phyloP scores from a whole-genome alignment of 257 asterid genomes.

The Przewalskia tangutica region DNA sequence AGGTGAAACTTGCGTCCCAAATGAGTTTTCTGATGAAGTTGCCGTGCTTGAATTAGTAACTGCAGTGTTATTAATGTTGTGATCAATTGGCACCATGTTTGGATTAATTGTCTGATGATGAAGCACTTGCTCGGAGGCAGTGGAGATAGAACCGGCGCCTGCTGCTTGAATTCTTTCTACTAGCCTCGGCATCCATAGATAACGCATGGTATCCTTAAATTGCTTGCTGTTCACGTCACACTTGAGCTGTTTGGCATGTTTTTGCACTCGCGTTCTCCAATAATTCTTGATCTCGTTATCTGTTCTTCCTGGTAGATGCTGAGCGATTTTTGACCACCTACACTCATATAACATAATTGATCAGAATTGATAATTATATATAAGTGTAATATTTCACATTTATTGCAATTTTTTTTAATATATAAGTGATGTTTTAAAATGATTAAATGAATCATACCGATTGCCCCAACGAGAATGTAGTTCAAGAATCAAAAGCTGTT shows the following conservation, averaged over 20 bases:
- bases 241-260: constrained; percentile 87
- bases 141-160: not conserved
- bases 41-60: constrained; percentile 33
- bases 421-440: too few relatives aligned
- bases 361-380: not conserved
- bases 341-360: not conserved
- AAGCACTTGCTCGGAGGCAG: constrained; percentile 2
- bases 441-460: constrained; percentile 24
- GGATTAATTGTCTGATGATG: constrained; percentile 4
- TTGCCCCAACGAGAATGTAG: constrained; percentile 97
- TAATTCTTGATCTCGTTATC: constrained; percentile 66
- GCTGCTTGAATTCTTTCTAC: constrained; percentile 77
- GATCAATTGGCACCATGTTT: not conserved
- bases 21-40: constrained; percentile 54
- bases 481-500: constrained; percentile 77
- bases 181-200: constrained; percentile 75
- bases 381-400: too few relatives aligned
- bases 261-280: constrained; percentile 82
- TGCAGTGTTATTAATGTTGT: not conserved
- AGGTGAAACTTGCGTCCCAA: constrained; percentile 42
- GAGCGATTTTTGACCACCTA: constrained; percentile 82
- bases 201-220: constrained; percentile 88
- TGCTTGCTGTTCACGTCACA: constrained; percentile 93
- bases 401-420: not conserved
- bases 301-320: constrained; percentile 75